phyloP scores from a whole-genome alignment of 2,329 filamentous ascomycete genomes.

The Colletotrichum scovillei region DNA sequence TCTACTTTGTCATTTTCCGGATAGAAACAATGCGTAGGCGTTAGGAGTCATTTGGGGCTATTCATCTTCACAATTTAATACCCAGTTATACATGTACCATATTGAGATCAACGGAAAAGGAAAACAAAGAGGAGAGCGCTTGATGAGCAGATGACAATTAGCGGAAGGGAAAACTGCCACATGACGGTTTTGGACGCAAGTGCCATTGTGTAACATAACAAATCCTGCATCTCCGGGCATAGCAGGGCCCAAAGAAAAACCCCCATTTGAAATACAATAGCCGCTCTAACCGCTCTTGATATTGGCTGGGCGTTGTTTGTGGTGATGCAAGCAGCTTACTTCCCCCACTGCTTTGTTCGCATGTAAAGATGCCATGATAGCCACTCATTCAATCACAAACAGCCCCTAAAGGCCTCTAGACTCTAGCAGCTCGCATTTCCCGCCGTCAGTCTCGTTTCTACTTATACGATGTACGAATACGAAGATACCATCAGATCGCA shows the following conservation, averaged over 20 bases:
- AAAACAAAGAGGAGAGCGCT: not conserved
- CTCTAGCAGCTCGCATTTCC: not conserved
- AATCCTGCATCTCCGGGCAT: not conserved
- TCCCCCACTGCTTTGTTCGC: not conserved
- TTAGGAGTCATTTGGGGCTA: not conserved
- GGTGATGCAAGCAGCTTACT: not conserved
- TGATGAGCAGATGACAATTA: not conserved
- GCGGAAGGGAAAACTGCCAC: not conserved
- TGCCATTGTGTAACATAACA: not conserved
- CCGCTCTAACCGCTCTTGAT: not conserved
- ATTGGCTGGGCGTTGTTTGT: not conserved
- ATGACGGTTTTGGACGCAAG: not conserved
- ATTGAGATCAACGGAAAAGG: not conserved
- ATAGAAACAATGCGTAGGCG: not conserved
- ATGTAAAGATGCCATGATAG: not conserved
- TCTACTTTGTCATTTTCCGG: not conserved
- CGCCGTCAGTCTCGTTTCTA: not conserved
- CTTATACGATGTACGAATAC: not conserved
- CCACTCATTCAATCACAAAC: not conserved
- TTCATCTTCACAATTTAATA: not conserved
- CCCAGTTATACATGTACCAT: not conserved
- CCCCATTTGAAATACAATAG: not conserved
- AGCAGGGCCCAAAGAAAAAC: not conserved
- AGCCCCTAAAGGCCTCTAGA: not conserved
- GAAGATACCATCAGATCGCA: not conserved